Conservation (phyloP, 1,284 basidiomycete species). For the Puccinia polysora region DNA sequence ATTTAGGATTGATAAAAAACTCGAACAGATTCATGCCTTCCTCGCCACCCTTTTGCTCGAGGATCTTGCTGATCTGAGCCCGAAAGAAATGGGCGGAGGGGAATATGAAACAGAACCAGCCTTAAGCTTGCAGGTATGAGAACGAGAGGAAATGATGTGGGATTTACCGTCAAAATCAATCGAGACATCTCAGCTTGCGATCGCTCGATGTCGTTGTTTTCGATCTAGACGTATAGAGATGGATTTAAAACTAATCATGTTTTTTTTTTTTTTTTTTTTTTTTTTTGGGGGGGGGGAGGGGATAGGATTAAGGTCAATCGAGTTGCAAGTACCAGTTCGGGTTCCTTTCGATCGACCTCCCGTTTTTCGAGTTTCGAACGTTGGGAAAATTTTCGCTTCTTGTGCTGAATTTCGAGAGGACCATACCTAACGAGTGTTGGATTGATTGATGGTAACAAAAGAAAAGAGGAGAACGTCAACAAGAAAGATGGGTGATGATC, state of each 20-base stretch:
- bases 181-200: conserved; percentile 49
- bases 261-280: background rate
- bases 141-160: background rate
- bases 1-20: conserved; percentile 77
- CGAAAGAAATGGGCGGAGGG: background rate
- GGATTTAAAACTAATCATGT: conserved; percentile 6
- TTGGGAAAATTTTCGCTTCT: conserved; percentile 17
- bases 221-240: conserved; percentile 45
- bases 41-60: conserved; percentile 39
- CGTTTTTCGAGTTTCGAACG: conserved; percentile 7
- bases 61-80: conserved; percentile 20
- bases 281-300: no score
- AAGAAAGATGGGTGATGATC: background rate
- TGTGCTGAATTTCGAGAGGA: conserved; percentile 26
- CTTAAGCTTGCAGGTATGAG: background rate
- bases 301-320: background rate
- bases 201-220: conserved; percentile 48
- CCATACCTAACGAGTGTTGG: conserved; percentile 19
- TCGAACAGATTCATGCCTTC: conserved; percentile 67
- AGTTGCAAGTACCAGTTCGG: conserved; percentile 1
- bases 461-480: background rate
- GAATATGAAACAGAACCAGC: background rate
- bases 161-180: conserved; percentile 45
- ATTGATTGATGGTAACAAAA: background rate
- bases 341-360: conserved; percentile 22